A percentile compares a stretch with the other conserved stretches of the same genome.
These are phyloP conservation scores for Endotrypanum monterogeii DNA, from an alignment of 208 protist species.

Conservation along the genomic window DNA sequence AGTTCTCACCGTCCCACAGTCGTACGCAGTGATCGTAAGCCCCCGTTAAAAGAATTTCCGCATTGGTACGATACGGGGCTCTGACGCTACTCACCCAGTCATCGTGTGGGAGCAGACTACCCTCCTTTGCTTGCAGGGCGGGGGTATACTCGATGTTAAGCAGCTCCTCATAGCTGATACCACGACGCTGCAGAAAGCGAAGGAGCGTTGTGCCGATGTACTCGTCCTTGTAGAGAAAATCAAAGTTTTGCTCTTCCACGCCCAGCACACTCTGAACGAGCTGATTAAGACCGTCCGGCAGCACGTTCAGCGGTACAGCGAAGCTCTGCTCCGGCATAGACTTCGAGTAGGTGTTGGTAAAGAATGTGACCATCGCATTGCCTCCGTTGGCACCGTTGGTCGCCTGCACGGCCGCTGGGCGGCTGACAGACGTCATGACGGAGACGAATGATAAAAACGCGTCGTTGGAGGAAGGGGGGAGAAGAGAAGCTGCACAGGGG, in stretches of 20 bases:
- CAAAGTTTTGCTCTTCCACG: constrained; percentile 52
- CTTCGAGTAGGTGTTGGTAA: constrained; percentile 68
- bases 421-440: constrained; percentile 12
- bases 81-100: constrained; percentile 87
- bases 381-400: constrained; percentile 31
- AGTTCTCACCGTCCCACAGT: constrained; percentile 74
- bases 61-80: constrained; percentile 54
- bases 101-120: constrained; percentile 81
- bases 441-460: neutral
- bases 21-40: constrained; percentile 86
- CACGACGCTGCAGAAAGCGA: constrained; percentile 69
- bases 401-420: neutral
- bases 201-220: constrained; percentile 77
- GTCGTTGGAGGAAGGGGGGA: neutral
- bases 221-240: constrained; percentile 82
- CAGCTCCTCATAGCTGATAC: constrained; percentile 77
- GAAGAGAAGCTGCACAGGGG: neutral
- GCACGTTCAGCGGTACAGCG: constrained; percentile 61
- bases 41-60: constrained; percentile 66
- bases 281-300: constrained; percentile 69
- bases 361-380: constrained; percentile 80
- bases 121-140: constrained; percentile 75
- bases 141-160: constrained; percentile 89
- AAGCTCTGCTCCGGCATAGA: constrained; percentile 81
- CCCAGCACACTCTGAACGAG: constrained; percentile 73